These are phyloP conservation scores for Casuarina glauca DNA, from an alignment of 306 rosid species.

Conservation along the genomic window DNA sequence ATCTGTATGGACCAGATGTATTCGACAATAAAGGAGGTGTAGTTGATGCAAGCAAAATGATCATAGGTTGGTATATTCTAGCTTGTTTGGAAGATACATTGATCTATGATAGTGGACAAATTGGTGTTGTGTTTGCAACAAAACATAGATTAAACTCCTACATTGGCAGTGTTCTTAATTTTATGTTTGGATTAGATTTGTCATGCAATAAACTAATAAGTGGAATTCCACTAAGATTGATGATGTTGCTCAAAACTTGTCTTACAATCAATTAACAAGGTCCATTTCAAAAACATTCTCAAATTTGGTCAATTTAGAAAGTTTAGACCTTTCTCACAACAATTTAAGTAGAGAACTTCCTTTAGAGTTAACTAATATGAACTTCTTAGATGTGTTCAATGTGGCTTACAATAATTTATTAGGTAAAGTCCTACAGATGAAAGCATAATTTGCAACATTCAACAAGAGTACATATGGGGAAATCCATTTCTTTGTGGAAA, in stretches of 20 bases:
- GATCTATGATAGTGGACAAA: not conserved
- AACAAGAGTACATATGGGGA: not conserved
- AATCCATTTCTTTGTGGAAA: conserved; percentile 19
- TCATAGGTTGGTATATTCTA: too few species aligned
- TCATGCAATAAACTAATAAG: conserved; percentile 13
- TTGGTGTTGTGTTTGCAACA: not conserved
- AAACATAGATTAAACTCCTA: not conserved
- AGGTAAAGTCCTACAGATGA: not conserved
- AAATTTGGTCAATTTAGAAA: not conserved
- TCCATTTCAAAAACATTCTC: not conserved
- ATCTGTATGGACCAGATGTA: not conserved
- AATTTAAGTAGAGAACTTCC: conserved; percentile 12
- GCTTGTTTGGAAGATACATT: too few species aligned
- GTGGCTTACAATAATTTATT: conserved; percentile 23
- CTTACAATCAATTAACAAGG: conserved; percentile 5
- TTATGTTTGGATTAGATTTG: conserved; percentile 12
- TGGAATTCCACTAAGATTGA: not conserved
- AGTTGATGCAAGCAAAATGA: accelerated
- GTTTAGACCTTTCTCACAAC: conserved; percentile 21
- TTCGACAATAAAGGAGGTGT: too few species aligned
- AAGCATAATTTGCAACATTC: not conserved
- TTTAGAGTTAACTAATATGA: not conserved
- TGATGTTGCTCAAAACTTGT: conserved; percentile 2
- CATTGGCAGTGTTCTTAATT: not conserved
- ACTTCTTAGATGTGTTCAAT: not conserved